These are phyloP conservation scores for Chlorella variabilis DNA, from an alignment of 163 green algal species.

Conservation along the genomic window DNA sequence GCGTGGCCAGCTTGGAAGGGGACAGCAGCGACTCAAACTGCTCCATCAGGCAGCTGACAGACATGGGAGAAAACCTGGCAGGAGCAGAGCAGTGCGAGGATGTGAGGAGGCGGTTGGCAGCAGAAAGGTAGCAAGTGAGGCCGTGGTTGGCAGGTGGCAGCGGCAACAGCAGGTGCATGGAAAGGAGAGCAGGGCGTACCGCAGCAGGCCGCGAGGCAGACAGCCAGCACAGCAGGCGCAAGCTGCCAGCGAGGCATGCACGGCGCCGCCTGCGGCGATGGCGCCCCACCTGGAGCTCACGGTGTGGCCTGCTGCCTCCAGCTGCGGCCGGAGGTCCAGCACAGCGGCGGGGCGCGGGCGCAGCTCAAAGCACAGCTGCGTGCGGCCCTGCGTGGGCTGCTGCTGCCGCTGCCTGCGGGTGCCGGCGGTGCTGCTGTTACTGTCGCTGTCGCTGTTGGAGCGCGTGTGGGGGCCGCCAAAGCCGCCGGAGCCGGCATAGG, in stretches of 20 bases:
- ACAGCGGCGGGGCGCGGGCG: conserved; percentile 33
- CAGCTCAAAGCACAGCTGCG: conserved; percentile 40
- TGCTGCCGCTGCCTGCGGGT: neutral
- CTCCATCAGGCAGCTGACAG: conserved; percentile 20
- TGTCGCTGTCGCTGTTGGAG: no score
- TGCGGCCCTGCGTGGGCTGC: neutral
- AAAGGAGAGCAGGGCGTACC: no score
- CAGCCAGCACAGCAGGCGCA: no score
- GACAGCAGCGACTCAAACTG: conserved; percentile 33
- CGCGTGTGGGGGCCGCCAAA: no score
- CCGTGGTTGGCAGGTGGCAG: no score
- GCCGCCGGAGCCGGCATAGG: neutral
- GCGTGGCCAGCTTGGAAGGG: conserved; percentile 1
- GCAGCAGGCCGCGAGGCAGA: no score
- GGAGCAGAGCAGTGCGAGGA: no score
- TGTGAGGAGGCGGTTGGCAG: no score
- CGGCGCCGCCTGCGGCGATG: no score
- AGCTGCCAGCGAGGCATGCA: no score
- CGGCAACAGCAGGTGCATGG: no score
- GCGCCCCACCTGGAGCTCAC: conserved; percentile 34
- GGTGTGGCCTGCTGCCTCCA: conserved; percentile 43
- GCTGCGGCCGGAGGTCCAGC: conserved; percentile 32
- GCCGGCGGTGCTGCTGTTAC: neutral
- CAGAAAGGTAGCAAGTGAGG: no score
- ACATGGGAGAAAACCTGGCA: conserved; percentile 15